Base-by-base conservation (phyloP, 441 rosid species). In the Arabidopsis lyrata region DNA sequence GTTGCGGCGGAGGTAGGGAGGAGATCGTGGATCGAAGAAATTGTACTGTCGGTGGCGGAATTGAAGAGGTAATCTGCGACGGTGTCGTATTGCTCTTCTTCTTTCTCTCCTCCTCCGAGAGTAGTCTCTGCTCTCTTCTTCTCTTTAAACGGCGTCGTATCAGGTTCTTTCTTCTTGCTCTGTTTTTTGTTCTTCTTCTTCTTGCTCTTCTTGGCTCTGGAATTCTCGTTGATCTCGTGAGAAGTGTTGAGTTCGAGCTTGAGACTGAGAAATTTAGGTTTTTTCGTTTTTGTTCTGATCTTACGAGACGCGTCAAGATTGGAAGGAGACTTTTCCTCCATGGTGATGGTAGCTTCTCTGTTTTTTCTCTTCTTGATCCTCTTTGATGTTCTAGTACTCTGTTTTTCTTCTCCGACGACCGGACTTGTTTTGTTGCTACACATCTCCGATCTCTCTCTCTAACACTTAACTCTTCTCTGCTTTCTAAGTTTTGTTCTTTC, bases 191-290 rank as follows among this genome's bases (percentile, higher is more conserved):
- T 59, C 3, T 36, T 59, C 6, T 8, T 44, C 4, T 42, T 60
- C 76, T 71, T 78, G n/a, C 8, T 32, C 20, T 45, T 72, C 35
- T 41, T 41, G 32, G 48, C 16, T 35, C 8, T n/a, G 3, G 0
- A 47, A 70, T 63, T 24, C 66, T 74, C 64, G 18, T 11, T 49
- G 76, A 20, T 68, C 34, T 62, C 75, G 2, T 70, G 67, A 44
- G 50, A 73, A 13, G 70, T 48, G 76, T 75, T 48, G 38, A 84
- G 78, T 16, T 84, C 80, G 16, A 81, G 82, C 68, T 75, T 87
- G 13, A 90, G 79, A 55, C 92, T 86, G 9, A 87, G 81, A 59
- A 75, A 90, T 66, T 87, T 90, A 14, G 93, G 96, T 64, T 75
- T 88, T n/a, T 87, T 86, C 8, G 85, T 84, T 66, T 77, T 88